Evolutionary conservation across 306 rosid species (phyloP), one percentile per base, ranked within the genome.

Genomic region (Malus asiatica): DNA sequence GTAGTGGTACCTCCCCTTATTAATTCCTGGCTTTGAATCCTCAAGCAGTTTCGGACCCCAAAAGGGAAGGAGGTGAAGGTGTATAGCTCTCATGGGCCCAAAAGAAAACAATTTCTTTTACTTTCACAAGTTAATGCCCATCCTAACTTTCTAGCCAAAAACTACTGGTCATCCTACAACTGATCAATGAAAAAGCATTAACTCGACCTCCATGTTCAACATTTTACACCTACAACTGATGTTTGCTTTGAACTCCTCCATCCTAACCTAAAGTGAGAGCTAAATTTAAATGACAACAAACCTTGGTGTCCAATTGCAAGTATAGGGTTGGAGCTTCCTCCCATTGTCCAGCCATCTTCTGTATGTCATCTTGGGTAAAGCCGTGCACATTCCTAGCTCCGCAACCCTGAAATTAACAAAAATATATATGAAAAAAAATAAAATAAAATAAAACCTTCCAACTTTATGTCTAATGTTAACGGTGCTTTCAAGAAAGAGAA

Each of bases 351-450:
- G 93, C 90, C 96, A 95, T 90, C 86, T 81, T 90, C 81, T 87
- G 91, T 79, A 95, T 87, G 65, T 82, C 96, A 23, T 89, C 92
- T 33, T 78, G 90, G 19, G 88, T 84, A 79, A 92, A 92, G 72
- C 96, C 88, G 72, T 95, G 98, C 73, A 95, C 97, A 80, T 95
- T 95, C 88, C 98, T 91, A 30, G 97, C 98, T 4, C 97, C 95
- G 40, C 98, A 94, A 75, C 98, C 98, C 98, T 94, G 83, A 78
- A 29, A 77, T 81, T 64, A 85, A 30, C 46, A 42, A 65, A 70
- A 78, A 53, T 66, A 57, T 48, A 58, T 53, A 69, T 35, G 46
- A 25, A 29, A 68, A 77, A 44, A 71, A 67, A 53, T 23, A 23
- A 23, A 23, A 23, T 23, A 23, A 23, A 23, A 23, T 23, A 62